Base-by-base conservation (phyloP, 345 rosid genomes). In the Aegle marmelos region DNA sequence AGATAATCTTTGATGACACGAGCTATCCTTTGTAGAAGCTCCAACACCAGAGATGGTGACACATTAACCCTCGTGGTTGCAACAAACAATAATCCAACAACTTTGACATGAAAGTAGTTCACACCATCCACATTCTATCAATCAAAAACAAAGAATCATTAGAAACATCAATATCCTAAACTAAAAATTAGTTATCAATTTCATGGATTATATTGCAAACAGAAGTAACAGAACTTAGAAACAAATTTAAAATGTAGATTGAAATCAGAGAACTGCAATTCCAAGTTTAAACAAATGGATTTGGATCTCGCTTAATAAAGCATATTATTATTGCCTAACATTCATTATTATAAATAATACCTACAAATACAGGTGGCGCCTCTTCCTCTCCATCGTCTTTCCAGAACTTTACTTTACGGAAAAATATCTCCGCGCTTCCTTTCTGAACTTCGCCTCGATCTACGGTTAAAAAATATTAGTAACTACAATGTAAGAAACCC, bases 291-390 rank as follows among this genome's bases (percentile, higher is more conserved):
- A 68, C 58, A 6, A n/a, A 53, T 36, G 45, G 62, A 69, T 79
- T 70, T 54, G 3, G 27, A 79, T 25, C 22, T 66, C 66, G 58
- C 0, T 30, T 41, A 5, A 9, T 34, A 63, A 59, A 41, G 27
- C 36, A 58, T 14, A 69, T 53, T 16, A 53, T 53, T 53, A 53
- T 45, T 57, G 36, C 70, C 68, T 64, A 21, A 45, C 68, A 74
- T 72, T 80, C 60, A 68, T 71, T 57, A 66, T 70, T 73, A 88
- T 6, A 79, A 74, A 78, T 78, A 88, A 87, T 91, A 93, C 98
- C 94, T 91, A 94, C 98, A 95, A 96, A 96, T 89, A 96, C 95
- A 89, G 98, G 98, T 50, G 98, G 98, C 14, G 98, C 97, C 85
- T 94, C 98, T 70, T 92, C 95, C 79, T 92, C 90, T 16, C 91